These are phyloP conservation scores for Verticillium tricorpus DNA, from an alignment of 2,329 filamentous ascomycete species.

Conservation along the genomic window DNA sequence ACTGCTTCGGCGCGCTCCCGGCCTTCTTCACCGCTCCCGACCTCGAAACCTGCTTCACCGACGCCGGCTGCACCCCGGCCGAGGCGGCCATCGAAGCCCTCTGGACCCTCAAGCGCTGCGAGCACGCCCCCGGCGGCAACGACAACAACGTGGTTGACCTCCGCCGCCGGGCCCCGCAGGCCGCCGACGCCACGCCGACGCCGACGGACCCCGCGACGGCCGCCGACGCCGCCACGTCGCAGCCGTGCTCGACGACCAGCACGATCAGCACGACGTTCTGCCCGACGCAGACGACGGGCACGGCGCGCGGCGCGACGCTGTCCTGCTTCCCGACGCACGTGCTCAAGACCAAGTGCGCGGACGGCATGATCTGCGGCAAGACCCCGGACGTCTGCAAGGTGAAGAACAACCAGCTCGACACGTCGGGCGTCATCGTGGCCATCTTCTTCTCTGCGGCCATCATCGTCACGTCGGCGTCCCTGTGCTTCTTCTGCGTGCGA, in stretches of 20 bases:
- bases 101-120: conserved; percentile 25
- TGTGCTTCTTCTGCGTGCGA: conserved; percentile 48
- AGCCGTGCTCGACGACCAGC: conserved; percentile 21
- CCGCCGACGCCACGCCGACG: conserved; percentile 4
- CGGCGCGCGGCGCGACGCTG: conserved; percentile 36
- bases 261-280: conserved; percentile 34
- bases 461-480: conserved; percentile 28
- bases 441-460: conserved; percentile 40
- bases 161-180: conserved; percentile 13
- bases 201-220: not conserved
- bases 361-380: conserved; percentile 28
- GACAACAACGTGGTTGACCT: conserved; percentile 9
- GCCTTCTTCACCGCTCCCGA: conserved; percentile 22
- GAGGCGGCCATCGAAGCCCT: conserved; percentile 24
- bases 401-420: conserved; percentile 31
- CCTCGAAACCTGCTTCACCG: conserved; percentile 32
- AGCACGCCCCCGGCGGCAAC: conserved; percentile 13
- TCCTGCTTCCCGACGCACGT: not conserved
- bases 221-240: not conserved
- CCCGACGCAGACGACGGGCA: conserved; percentile 25
- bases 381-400: conserved; percentile 37
- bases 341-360: conserved; percentile 32
- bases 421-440: conserved; percentile 42
- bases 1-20: conserved; percentile 35
- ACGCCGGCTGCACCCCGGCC: conserved; percentile 27